Evolutionary conservation across 768 basidiomycete genomes (phyloP).

Genomic region (Leccinum imitatum): DNA sequence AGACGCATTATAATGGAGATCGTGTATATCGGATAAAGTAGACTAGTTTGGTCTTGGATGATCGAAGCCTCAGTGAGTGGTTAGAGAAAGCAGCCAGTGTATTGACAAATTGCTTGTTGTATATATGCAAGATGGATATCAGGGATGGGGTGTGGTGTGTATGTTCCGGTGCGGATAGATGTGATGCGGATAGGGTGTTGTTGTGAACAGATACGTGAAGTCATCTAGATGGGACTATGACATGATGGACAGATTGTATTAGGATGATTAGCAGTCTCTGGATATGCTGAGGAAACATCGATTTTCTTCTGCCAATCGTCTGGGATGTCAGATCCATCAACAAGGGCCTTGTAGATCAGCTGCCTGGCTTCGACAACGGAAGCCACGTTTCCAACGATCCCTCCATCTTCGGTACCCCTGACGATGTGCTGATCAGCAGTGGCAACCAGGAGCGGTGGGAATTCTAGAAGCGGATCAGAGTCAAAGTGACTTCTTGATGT

Average conservation of each 20-base stretch:
- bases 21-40: not conserved
- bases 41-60: not conserved
- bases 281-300: slow-evolving; percentile 22
- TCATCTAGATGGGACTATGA: slow-evolving; percentile 40
- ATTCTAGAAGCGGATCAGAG: slow-evolving; percentile 8
- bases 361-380: slow-evolving; percentile 47
- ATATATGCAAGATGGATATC: not conserved
- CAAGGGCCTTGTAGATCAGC: slow-evolving; percentile 43
- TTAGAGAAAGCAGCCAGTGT: not conserved
- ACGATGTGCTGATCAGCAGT: slow-evolving; percentile 55
- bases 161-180: not conserved
- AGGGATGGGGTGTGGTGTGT: not conserved
- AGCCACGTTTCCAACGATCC: slow-evolving; percentile 51
- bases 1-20: slow-evolving; percentile 14
- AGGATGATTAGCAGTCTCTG: slow-evolving; percentile 22
- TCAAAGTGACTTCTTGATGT: not conserved
- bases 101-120: not conserved
- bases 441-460: slow-evolving; percentile 41
- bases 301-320: slow-evolving; percentile 43
- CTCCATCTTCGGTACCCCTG: slow-evolving; percentile 42
- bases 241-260: slow-evolving; percentile 45
- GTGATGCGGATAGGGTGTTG: not conserved
- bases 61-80: not conserved
- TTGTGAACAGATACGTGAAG: not conserved
- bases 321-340: slow-evolving; percentile 27